Evolutionary conservation across 495 filamentous ascomycete species (phyloP).

Genomic region (Letharia columbiana): DNA sequence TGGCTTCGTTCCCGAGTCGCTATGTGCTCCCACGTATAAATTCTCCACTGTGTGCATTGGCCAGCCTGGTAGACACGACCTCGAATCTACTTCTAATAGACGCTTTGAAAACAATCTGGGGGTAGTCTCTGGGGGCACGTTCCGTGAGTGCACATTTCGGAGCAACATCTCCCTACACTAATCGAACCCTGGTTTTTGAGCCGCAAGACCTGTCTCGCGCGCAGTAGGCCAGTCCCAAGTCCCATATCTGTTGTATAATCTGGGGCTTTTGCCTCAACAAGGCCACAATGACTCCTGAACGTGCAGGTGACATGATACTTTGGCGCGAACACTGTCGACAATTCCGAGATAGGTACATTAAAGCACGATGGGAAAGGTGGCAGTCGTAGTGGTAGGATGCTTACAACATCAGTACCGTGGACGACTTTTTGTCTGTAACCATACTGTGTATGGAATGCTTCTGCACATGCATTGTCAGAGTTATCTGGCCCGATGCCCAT

Average conservation of each 20-base stretch:
- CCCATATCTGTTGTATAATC: too few relatives aligned
- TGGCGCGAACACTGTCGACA: slow-evolving; percentile 36
- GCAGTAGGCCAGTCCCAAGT: too few relatives aligned
- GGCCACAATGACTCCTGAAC: too few relatives aligned
- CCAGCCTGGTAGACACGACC: slow-evolving; percentile 40
- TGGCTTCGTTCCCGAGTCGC: background rate
- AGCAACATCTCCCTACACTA: too few relatives aligned
- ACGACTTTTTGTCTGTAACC: background rate
- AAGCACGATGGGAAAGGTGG: slow-evolving; percentile 33
- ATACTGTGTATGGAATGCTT: background rate
- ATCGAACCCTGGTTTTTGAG: too few relatives aligned
- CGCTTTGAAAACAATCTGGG: slow-evolving; percentile 39
- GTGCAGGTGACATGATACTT: slow-evolving; percentile 27
- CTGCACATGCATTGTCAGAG: background rate
- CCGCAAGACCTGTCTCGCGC: too few relatives aligned
- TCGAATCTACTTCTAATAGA: slow-evolving; percentile 29
- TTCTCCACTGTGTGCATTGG: slow-evolving; percentile 31
- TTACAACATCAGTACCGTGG: background rate
- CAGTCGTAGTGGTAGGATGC: background rate
- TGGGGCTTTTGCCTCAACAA: too few relatives aligned
- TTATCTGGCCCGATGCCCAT: background rate
- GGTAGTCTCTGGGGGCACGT: slow-evolving; percentile 33
- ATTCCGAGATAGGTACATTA: slow-evolving; percentile 41
- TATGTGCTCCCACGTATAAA: background rate
- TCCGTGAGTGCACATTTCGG: slow-evolving; percentile 10